Conservation (phyloP, 164 flowering plant species). For the Cinnamomum chago region DNA sequence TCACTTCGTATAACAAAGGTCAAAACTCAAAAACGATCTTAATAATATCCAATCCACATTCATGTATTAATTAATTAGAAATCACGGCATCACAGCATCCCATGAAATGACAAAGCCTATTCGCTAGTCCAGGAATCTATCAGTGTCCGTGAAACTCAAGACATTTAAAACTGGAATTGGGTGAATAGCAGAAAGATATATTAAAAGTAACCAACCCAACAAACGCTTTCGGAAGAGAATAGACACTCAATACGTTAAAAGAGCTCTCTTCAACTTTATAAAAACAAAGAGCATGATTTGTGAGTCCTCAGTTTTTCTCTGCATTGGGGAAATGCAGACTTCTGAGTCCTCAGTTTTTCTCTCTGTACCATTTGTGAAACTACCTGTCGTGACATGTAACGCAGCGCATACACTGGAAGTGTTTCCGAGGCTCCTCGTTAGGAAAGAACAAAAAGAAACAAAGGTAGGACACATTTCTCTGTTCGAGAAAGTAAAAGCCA, state of each 20-base stretch:
- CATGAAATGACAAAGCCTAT: not conserved
- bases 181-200: not conserved
- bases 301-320: not conserved
- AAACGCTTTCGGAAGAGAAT: not conserved
- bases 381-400: not conserved
- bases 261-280: constrained; percentile 1
- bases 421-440: constrained; percentile 1
- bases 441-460: not conserved
- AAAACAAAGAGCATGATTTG: not conserved
- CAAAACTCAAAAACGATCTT: no score
- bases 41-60: no score
- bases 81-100: not conserved
- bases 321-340: not conserved
- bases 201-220: not conserved
- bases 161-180: not conserved
- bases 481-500: not conserved
- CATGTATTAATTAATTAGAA: not conserved
- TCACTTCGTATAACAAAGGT: no score
- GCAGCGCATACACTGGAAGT: not conserved
- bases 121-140: not conserved
- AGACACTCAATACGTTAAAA: not conserved
- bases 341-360: no score
- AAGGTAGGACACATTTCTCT: not conserved
- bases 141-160: not conserved
- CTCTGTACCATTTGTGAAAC: not conserved